These are phyloP conservation scores for Ephemerocybe angulata DNA, from an alignment of 768 basidiomycete genomes.

Conservation along the genomic window DNA sequence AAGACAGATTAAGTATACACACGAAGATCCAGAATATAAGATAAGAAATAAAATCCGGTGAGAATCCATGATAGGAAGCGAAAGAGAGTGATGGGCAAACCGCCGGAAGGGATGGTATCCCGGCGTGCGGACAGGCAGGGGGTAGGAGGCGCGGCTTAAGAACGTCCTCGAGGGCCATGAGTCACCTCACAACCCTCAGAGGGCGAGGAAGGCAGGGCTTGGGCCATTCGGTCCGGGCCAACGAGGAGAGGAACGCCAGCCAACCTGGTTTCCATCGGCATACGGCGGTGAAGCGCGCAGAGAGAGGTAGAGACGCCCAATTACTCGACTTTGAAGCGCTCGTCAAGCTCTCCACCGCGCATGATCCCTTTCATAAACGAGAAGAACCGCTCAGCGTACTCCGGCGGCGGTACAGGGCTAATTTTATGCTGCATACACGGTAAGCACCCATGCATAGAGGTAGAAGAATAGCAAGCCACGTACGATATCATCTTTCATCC, in stretches of 20 bases:
- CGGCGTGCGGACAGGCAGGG: no score
- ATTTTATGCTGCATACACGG: slow-evolving; percentile 73
- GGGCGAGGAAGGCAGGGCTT: no score
- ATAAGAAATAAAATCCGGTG: not conserved
- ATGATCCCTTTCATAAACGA: slow-evolving; percentile 81
- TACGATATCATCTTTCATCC: slow-evolving; percentile 80
- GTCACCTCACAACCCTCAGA: no score
- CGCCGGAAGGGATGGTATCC: no score
- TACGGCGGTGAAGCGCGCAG: not conserved
- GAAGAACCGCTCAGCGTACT: slow-evolving; percentile 90
- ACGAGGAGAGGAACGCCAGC: no score
- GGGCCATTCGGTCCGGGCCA: no score
- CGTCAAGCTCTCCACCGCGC: slow-evolving; percentile 66
- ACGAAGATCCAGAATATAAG: not conserved
- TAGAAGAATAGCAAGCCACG: slow-evolving; percentile 30
- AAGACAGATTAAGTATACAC: not conserved
- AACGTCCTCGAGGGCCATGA: no score
- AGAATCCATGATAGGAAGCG: not conserved
- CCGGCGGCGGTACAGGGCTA: slow-evolving; percentile 82
- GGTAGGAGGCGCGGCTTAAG: no score
- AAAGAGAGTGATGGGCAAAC: not conserved
- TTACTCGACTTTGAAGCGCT: not conserved
- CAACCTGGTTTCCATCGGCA: no score
- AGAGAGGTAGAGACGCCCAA: not conserved
- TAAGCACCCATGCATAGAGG: not conserved